A percentile compares a stretch with the other conserved stretches of the same genome.
phyloP scores from a whole-genome alignment of 768 basidiomycete species.

The Tricholoma sp. region DNA sequence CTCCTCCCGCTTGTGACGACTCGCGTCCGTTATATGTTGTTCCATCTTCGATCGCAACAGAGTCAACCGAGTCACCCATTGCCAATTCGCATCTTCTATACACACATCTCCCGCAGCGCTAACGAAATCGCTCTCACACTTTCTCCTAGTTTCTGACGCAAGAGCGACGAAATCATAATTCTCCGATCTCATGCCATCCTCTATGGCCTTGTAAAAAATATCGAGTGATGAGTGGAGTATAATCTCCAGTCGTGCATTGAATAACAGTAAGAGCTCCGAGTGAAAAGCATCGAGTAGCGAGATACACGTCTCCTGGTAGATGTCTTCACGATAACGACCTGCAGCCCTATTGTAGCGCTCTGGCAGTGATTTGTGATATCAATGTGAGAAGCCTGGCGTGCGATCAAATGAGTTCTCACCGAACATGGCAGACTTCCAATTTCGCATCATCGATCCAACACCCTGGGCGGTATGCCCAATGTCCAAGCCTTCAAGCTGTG shows the following conservation, averaged over 20 bases:
- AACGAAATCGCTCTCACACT: no score
- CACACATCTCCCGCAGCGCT: no score
- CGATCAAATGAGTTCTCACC: not conserved
- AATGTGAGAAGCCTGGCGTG: not conserved
- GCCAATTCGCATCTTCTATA: no score
- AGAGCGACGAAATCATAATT: no score
- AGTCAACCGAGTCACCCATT: no score
- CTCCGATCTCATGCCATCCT: not conserved
- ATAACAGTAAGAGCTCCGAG: not conserved
- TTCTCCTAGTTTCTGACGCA: no score
- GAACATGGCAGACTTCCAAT: not conserved
- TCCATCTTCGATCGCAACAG: no score
- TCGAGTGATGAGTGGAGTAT: not conserved
- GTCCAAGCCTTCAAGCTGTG: not conserved
- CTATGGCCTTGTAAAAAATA: no score
- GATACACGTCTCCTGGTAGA: not conserved
- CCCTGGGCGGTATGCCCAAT: not conserved
- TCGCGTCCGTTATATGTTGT: no score
- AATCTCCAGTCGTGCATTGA: not conserved
- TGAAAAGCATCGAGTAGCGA: not conserved
- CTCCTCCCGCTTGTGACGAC: no score
- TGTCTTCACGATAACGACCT: not conserved
- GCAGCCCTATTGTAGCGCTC: not conserved
- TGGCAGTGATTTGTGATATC: no score
- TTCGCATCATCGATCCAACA: not conserved